These are phyloP conservation scores for Rubus idaeus DNA, from an alignment of 306 rosid species.

Conservation along the genomic window DNA sequence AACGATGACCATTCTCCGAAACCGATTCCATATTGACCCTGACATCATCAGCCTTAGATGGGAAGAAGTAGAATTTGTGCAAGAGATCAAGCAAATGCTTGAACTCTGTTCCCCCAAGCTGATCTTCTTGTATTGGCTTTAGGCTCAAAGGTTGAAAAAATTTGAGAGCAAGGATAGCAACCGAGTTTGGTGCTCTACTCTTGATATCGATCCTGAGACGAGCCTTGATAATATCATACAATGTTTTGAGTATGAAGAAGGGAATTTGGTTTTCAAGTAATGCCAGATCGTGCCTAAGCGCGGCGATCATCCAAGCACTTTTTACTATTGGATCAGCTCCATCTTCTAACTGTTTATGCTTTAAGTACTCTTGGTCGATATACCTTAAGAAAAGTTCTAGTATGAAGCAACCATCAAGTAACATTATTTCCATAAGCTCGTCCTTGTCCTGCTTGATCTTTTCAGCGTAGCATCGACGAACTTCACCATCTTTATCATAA, in stretches of 20 bases:
- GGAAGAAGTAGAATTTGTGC: conserved; percentile 12
- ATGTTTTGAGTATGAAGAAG: conserved; percentile 22
- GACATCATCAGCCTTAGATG: too few species aligned
- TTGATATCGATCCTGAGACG: not conserved
- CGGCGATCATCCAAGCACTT: not conserved
- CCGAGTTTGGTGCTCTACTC: not conserved
- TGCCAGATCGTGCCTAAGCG: conserved; percentile 26
- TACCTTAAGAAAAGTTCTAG: conserved; percentile 32
- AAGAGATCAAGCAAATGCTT: conserved; percentile 37
- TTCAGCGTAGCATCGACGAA: conserved; percentile 19
- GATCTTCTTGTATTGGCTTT: too few species aligned
- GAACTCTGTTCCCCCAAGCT: too few species aligned
- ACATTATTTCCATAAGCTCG: conserved; percentile 13
- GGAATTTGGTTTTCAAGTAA: conserved; percentile 42
- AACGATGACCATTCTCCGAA: too few species aligned
- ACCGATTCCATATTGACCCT: too few species aligned
- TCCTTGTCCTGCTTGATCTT: not conserved
- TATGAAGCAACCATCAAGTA: conserved; percentile 39
- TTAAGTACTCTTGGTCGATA: too few species aligned
- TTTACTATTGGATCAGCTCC: not conserved
- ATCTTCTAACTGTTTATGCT: not conserved
- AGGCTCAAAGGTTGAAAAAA: conserved; percentile 10
- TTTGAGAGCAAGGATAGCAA: conserved; percentile 9
- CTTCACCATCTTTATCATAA: not conserved
- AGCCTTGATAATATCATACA: not conserved